Evolutionary conservation across 352 stramenopile genomes (phyloP), one percentile per base, ranked within the genome.

Genomic region (Globisporangium apiculatum): DNA sequence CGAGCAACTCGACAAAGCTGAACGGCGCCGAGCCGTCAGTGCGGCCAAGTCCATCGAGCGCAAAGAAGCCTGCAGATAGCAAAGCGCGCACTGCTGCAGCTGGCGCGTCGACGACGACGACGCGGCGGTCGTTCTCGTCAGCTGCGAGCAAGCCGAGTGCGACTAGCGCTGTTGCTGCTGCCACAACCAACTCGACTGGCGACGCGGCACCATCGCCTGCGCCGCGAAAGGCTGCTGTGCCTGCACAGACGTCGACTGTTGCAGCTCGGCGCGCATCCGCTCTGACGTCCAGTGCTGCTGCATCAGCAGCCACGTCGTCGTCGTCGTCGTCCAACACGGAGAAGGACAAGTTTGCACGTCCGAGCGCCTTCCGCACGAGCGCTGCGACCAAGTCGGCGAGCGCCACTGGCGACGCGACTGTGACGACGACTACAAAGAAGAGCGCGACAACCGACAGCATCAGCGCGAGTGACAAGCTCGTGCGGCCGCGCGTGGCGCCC

Each of bases 11-110:
- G 38, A 15, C 58, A 3, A 24, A 24, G 18, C 18, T 24, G 18
- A 24, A 24, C 18, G 18, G 18, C 18, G 18, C 18, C 18, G 18
- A 24, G 18, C 18, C 18, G 18, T 24, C 18, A 24, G 14, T 50
- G 51, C 58, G 58, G 9, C 43, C 53, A 17, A 64, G 51, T 1
- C 12, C 58, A n/a, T 58, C 58, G 36, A 64, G 58, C 43, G 51
- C 14, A 10, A 58, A 64, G 45, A 64, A 59, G 45, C 31, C 47
- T 4, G 36, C 51, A 8, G 58, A 64, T 36, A 40, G 18, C 15
- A 64, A 64, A 48, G 1, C 58, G 6, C 52, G 58, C 24, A 37
- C 5, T 14, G 12, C 46, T 11, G 8, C 8, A 4, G 4, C 45
- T 45, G 40, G 48, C 24, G 14, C 18, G 11, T 11, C 37, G 15